Percentiles rank a stretch among this genome's conserved stretches.
Conservation (phyloP, 2,329 filamentous ascomycete genomes). For the Lachnellula subtilissima region DNA sequence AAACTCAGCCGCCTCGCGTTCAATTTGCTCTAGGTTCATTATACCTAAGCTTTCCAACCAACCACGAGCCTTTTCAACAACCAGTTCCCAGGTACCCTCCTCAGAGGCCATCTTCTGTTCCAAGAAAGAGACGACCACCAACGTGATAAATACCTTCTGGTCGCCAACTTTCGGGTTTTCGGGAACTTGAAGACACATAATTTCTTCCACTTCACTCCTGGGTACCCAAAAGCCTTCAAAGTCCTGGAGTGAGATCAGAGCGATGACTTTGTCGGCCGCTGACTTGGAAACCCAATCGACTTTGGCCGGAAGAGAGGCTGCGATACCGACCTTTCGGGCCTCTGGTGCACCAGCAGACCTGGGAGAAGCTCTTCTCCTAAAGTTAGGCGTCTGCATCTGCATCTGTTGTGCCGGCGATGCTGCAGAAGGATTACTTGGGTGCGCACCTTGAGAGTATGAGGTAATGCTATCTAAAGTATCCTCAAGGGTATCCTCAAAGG, state of each 20-base stretch:
- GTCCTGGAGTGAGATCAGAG: constrained; percentile 49
- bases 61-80: constrained; percentile 53
- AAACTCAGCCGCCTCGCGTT: constrained; percentile 6
- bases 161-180: constrained; percentile 4
- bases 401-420: too few relatives aligned
- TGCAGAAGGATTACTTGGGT: too few relatives aligned
- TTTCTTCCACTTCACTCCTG: constrained; percentile 5
- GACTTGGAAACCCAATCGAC: constrained; percentile 1
- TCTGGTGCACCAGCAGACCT: too few relatives aligned
- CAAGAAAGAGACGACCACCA: constrained; percentile 45
- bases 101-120: constrained; percentile 40
- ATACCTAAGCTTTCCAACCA: constrained; percentile 39
- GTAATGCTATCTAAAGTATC: too few relatives aligned
- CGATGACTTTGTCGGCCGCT: constrained; percentile 32
- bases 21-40: background rate
- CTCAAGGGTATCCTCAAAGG: too few relatives aligned
- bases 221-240: constrained; percentile 50
- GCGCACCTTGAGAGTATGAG: too few relatives aligned
- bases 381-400: too few relatives aligned
- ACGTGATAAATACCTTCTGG: constrained; percentile 27
- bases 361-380: too few relatives aligned
- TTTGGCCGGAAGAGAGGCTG: too few relatives aligned
- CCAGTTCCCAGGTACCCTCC: constrained; percentile 58
- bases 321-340: background rate
- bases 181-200: constrained; percentile 8